Base-by-base conservation (phyloP, 2,329 filamentous ascomycete species). In the Nemania sp. region DNA sequence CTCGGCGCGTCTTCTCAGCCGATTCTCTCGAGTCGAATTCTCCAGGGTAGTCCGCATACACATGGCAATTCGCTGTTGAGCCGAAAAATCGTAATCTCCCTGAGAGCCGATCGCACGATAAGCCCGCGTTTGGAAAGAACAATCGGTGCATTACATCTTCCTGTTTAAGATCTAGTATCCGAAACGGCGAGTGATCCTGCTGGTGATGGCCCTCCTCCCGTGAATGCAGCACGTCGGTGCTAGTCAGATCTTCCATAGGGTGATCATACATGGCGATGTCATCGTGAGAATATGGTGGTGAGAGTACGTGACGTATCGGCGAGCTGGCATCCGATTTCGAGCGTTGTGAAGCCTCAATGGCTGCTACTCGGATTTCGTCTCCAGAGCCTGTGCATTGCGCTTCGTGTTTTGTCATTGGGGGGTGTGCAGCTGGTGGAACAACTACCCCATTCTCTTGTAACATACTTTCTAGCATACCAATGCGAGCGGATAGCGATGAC, bases 401-500 rank as follows among this genome's bases (percentile, higher is more conserved):
- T 41, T 61, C 59, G 22, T 59, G 56, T 48, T 46, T 61, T 11
- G 53, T 59, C 42, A 50, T 54, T 14, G 59, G 59, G 2, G 59
- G 59, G n/a, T 61, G 50, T 12, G 42, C 36, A 24, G 56, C 52
- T n/a, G 52, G 40, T 5, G 59, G 59, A 39, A 58, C 12, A 44
- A 48, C n/a, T 15, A 55, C 31, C 6, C 53, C 56, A 31, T 51
- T 51, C 31, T 59, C 47, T 19, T 48, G 44, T 23, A 61, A 28
- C 53, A 61, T 61, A 48, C 44, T 49, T 48, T 61, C 59, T n/a
- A 61, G 39, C 53, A 61, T 30, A 19, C 26, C 22, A 33, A 61
- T 59, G 22, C 59, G 59, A 52, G 56, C 31, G 9, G 56, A 59
- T 44, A 61, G 28, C 5, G 59, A 61, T 24, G 59, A 61, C 17